These are phyloP conservation scores for Talaromyces stipitatus DNA, from an alignment of 495 filamentous ascomycete species.

Conservation along the genomic window DNA sequence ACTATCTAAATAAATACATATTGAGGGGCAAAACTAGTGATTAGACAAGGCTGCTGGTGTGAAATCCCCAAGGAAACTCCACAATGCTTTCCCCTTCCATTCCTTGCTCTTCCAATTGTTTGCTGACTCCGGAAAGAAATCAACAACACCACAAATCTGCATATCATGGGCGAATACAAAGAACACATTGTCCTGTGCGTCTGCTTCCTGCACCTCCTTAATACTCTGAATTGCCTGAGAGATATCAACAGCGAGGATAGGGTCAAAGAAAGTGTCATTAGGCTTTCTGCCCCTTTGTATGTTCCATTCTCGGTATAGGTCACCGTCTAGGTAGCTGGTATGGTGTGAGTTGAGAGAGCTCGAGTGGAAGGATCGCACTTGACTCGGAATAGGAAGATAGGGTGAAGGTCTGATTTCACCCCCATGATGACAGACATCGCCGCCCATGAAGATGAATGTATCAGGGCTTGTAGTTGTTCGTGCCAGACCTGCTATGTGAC, in stretches of 20 bases:
- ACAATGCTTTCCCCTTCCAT: background rate
- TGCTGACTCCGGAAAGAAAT: background rate
- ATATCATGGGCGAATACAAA: constrained; percentile 31
- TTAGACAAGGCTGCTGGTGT: no score
- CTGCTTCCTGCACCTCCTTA: constrained; percentile 35
- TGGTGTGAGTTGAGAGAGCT: background rate
- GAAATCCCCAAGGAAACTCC: background rate
- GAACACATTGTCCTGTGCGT: constrained; percentile 44
- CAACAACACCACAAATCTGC: background rate
- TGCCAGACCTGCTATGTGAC: constrained; percentile 34
- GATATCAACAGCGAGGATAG: constrained; percentile 12
- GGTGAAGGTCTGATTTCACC: constrained; percentile 45
- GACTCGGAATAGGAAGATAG: constrained; percentile 18
- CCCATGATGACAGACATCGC: constrained; percentile 45
- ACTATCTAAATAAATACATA: no score
- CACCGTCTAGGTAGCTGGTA: no score
- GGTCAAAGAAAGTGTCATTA: constrained; percentile 12
- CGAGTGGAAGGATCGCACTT: background rate
- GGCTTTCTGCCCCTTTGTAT: no score
- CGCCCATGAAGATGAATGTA: constrained; percentile 33
- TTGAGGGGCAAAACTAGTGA: no score
- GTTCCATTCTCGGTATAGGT: no score
- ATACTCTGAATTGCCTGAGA: constrained; percentile 27
- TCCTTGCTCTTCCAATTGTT: background rate
- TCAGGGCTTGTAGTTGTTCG: constrained; percentile 29